These are phyloP conservation scores for Aureobasidium mangrovei DNA, from an alignment of 2,329 filamentous ascomycete species.

Conservation along the genomic window DNA sequence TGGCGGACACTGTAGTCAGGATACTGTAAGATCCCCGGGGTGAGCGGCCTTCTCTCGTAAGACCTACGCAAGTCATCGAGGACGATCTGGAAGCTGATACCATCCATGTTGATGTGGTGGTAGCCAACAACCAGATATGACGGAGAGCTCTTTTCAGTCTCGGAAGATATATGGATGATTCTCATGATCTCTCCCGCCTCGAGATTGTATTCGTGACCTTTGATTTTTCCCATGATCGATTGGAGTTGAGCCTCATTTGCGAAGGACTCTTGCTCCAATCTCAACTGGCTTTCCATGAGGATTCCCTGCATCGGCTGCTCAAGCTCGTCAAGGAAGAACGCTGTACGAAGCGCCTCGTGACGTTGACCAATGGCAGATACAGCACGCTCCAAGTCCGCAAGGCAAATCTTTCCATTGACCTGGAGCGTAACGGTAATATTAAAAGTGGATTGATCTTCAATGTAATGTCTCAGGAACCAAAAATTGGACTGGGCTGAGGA, in stretches of 20 bases:
- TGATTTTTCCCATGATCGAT: neutral
- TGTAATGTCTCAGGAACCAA: constrained; percentile 13
- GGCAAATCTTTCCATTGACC: neutral
- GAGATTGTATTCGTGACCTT: constrained; percentile 19
- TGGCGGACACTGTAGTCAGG: neutral
- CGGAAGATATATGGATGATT: constrained; percentile 18
- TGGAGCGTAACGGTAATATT: constrained; percentile 10
- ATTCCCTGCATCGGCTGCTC: too few species aligned
- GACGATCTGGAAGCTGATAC: constrained; percentile 22
- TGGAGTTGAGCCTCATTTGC: neutral
- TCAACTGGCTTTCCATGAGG: too few species aligned
- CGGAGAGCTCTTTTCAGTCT: too few species aligned
- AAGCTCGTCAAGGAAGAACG: constrained; percentile 5
- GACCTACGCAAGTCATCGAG: constrained; percentile 20
- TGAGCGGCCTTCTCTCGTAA: constrained; percentile 12
- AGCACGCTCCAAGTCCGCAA: neutral
- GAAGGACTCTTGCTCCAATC: too few species aligned
- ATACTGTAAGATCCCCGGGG: neutral
- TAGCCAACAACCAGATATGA: constrained; percentile 22
- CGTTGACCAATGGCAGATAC: constrained; percentile 3
- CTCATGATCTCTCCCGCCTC: constrained; percentile 20
- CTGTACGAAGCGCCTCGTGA: constrained; percentile 12
- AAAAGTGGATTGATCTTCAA: constrained; percentile 16
- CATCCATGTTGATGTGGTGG: constrained; percentile 31
- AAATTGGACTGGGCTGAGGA: constrained; percentile 19